Conservation (phyloP, 805 yeast genomes). For the Candida verbasci region DNA sequence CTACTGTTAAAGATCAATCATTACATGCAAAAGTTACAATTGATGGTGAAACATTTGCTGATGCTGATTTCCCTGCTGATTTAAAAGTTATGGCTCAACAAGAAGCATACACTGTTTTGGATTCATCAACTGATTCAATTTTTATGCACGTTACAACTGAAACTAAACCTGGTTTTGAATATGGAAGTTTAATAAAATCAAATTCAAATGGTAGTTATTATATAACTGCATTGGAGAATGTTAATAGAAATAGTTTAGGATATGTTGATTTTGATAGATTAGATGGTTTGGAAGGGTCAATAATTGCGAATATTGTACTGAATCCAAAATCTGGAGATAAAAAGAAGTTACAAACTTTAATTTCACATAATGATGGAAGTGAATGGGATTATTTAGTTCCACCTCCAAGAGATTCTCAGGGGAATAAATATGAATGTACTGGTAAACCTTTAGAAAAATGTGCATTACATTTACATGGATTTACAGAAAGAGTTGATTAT, state of each 20-base stretch:
- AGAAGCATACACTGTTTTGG: slow-evolving; percentile 67
- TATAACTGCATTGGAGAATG: slow-evolving; percentile 60
- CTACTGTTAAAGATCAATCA: slow-evolving; percentile 38
- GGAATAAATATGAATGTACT: slow-evolving; percentile 51
- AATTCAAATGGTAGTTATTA: slow-evolving; percentile 90
- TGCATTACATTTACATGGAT: slow-evolving; percentile 83
- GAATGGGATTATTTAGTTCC: slow-evolving; percentile 74
- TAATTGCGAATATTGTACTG: slow-evolving; percentile 63
- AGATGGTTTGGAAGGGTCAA: slow-evolving; percentile 80
- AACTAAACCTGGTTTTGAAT: slow-evolving; percentile 47
- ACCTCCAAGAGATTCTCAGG: slow-evolving; percentile 61
- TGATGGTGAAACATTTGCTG: slow-evolving; percentile 75
- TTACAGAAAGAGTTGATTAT: slow-evolving; percentile 77
- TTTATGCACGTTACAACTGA: slow-evolving; percentile 80
- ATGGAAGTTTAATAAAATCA: slow-evolving; percentile 79
- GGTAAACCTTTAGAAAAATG: slow-evolving; percentile 54
- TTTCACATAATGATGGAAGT: slow-evolving; percentile 89
- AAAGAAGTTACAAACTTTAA: slow-evolving; percentile 64
- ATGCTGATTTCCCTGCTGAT: slow-evolving; percentile 69
- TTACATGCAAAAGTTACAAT: slow-evolving; percentile 70
- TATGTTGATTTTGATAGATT: slow-evolving; percentile 87
- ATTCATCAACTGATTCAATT: slow-evolving; percentile 65
- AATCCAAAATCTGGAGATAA: slow-evolving; percentile 32
- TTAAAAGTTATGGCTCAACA: slow-evolving; percentile 45
- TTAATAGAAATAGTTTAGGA: slow-evolving; percentile 70